Evolutionary conservation across 2,329 filamentous ascomycete species (phyloP).

Genomic region (Neoascochyta sp.): DNA sequence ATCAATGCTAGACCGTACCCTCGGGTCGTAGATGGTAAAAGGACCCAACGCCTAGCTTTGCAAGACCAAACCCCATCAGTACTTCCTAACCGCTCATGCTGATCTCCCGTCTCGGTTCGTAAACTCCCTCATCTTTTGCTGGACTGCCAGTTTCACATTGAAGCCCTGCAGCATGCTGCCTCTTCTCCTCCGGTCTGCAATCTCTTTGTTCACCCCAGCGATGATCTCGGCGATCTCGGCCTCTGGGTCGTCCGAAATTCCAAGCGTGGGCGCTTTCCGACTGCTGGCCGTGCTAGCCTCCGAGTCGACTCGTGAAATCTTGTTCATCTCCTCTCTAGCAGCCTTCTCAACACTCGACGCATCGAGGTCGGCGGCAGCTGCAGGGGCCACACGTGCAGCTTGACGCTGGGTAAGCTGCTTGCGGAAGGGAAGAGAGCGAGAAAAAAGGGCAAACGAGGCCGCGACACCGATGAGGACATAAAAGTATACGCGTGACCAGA

Average conservation of each 20-base stretch:
- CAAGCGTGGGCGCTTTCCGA: constrained; percentile 62
- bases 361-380: constrained; percentile 20
- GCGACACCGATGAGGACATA: constrained; percentile 70
- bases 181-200: constrained; percentile 57
- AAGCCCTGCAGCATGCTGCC: constrained; percentile 38
- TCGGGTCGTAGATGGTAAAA: too few species aligned
- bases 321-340: constrained; percentile 33
- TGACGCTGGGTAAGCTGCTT: constrained; percentile 39
- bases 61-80: too few species aligned
- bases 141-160: constrained; percentile 36
- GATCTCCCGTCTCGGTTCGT: too few species aligned
- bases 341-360: constrained; percentile 27
- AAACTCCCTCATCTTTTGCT: constrained; percentile 36
- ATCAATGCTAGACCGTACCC: too few species aligned
- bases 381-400: constrained; percentile 16
- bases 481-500: constrained; percentile 87
- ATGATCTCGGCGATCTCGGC: constrained; percentile 75
- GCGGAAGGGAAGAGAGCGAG: constrained; percentile 66
- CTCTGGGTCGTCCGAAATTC: constrained; percentile 72
- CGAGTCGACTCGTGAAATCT: constrained; percentile 51
- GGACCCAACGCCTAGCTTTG: too few species aligned
- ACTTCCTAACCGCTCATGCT: too few species aligned
- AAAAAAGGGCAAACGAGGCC: constrained; percentile 68
- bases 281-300: constrained; percentile 50
- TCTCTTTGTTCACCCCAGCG: constrained; percentile 67